Conservation (phyloP, 2,329 filamentous ascomycete genomes). For the Emergomyces africanus region DNA sequence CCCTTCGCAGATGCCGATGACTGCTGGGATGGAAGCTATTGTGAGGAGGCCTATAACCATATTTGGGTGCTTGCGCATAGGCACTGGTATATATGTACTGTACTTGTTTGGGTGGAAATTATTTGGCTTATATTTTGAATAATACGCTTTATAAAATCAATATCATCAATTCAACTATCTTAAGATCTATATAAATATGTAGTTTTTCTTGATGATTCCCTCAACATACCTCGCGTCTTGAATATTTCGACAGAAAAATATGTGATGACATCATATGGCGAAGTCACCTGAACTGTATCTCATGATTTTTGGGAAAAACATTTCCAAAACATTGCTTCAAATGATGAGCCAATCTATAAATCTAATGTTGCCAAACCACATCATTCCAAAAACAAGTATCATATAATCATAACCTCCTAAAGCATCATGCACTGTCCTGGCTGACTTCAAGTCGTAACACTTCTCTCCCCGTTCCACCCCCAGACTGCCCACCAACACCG, state of each 20-base stretch:
- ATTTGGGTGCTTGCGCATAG: conserved; percentile 8
- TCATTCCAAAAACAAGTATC: background rate
- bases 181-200: background rate
- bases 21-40: conserved; percentile 32
- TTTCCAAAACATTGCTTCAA: background rate
- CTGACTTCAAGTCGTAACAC: background rate
- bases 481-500: conserved; percentile 38
- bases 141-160: background rate
- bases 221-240: background rate
- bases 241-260: background rate
- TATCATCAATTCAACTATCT: background rate
- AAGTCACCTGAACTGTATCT: background rate
- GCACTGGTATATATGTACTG: background rate
- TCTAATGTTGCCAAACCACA: background rate
- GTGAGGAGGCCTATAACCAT: conserved; percentile 32
- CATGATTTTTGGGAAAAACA: too few relatives aligned
- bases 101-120: background rate
- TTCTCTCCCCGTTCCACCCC: conserved; percentile 21
- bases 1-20: conserved; percentile 35
- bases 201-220: background rate
- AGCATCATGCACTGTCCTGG: background rate
- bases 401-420: background rate
- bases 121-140: background rate
- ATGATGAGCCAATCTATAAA: background rate
- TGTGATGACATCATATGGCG: background rate